Evolutionary conservation across 2,329 filamentous ascomycete species (phyloP), one percentile per base, ranked within the genome.

Genomic region (Pyricularia pennisetigena): DNA sequence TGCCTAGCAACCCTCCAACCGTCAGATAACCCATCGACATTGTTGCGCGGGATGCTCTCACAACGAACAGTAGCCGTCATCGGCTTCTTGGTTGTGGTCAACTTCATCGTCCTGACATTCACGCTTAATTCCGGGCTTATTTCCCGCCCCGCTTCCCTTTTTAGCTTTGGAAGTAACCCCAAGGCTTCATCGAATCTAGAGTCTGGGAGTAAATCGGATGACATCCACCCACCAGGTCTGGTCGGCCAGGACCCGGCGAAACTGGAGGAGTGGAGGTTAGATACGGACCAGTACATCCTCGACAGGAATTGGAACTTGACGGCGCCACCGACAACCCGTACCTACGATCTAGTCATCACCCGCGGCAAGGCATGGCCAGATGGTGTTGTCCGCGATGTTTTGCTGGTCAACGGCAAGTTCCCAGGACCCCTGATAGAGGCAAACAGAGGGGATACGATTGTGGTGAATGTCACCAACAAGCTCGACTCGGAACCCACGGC

Each of bases 381-480:
- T 26, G 68, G 68, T 24, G 66, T 69, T 29, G 63, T 66, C 23
- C 65, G 69, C 26, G 65, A 66, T 26, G 64, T 73, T 62, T 59
- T 72, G 71, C 85, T 89, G 61, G 90, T 93, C 77, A 92, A 94
- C 73, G 87, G 87, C 41, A 82, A 90, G 74, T 93, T 90, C 77
- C 92, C 92, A 0, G 84, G 91, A 0, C 91, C 91, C 2, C 77
- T 90, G 54, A 85, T 94, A 59, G 86, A 91, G 71, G 86, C 87
- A 69, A 91, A 90, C 71, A 86, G 90, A 70, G 90, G 89, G 16
- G 91, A 94, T 71, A 86, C 83, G 1, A 76, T 94, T 14, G 75
- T 91, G 3, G 85, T 93, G 59, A 87, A 88, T 61, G 81, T 89
- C 68, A 81, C 86, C 74, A 90, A 90, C 73, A 63, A 28, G 9